Percentiles rank a stretch among this genome's conserved stretches.
phyloP scores from a whole-genome alignment of 768 basidiomycete species.

The Vishniacozyma victoriae region DNA sequence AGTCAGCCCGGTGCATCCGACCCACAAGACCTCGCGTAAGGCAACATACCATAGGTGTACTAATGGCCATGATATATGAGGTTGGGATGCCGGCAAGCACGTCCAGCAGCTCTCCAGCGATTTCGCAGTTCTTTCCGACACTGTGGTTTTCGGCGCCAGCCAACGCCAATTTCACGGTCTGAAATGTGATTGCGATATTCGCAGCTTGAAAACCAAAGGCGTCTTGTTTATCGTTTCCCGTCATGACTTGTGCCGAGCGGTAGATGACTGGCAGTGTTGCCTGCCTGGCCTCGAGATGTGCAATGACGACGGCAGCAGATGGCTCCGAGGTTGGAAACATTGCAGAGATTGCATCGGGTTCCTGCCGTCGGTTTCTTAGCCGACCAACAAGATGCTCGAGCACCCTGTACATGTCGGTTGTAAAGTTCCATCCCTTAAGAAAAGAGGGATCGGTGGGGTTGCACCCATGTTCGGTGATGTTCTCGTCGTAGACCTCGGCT shows the following conservation, averaged over 20 bases:
- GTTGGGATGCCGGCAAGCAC: constrained; percentile 30
- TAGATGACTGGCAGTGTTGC: neutral
- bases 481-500: constrained; percentile 32
- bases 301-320: neutral
- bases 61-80: constrained; percentile 27
- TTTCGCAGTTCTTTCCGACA: constrained; percentile 13
- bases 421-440: constrained; percentile 38
- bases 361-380: constrained; percentile 6
- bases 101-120: constrained; percentile 38
- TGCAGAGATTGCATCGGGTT: neutral
- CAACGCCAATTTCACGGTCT: constrained; percentile 37
- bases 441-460: constrained; percentile 16
- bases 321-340: neutral
- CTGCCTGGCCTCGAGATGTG: neutral
- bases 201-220: constrained; percentile 32
- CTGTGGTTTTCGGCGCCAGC: constrained; percentile 18
- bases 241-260: constrained; percentile 6
- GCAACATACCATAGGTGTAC: constrained; percentile 11
- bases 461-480: constrained; percentile 12
- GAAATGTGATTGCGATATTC: constrained; percentile 33
- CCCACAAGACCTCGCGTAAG: neutral
- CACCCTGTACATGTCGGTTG: constrained; percentile 34
- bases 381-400: constrained; percentile 28
- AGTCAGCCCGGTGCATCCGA: neutral
- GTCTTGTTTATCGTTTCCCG: constrained; percentile 21